phyloP scores from a whole-genome alignment of 768 basidiomycete species.

The Serendipita vermifera region DNA sequence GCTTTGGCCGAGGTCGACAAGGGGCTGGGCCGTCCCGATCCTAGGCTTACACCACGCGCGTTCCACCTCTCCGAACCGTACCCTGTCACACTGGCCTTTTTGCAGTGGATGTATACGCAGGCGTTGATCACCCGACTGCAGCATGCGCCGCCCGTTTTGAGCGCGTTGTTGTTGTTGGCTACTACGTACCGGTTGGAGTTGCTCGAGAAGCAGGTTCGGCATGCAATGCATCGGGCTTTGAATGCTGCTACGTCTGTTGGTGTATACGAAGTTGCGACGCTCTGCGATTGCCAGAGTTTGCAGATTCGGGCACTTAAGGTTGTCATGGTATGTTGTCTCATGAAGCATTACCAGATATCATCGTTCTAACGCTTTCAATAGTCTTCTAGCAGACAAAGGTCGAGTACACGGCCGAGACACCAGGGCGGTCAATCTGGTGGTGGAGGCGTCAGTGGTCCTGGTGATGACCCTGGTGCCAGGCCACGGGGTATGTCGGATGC shows the following conservation, averaged over 20 bases:
- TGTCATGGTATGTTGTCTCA: constrained; percentile 49
- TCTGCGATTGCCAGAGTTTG: constrained; percentile 76
- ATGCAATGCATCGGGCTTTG: constrained; percentile 84
- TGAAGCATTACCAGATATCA: constrained; percentile 14
- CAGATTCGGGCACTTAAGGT: constrained; percentile 81
- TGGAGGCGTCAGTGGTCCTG: constrained; percentile 10
- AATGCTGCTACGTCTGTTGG: constrained; percentile 77
- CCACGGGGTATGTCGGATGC: constrained; percentile 21
- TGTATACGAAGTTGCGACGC: constrained; percentile 88
- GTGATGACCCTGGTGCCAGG: constrained; percentile 17
- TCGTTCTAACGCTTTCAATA: constrained; percentile 22
- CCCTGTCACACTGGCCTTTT: constrained; percentile 71
- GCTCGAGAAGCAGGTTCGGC: constrained; percentile 69
- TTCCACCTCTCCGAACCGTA: constrained; percentile 81
- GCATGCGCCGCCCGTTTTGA: constrained; percentile 78
- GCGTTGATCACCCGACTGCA: constrained; percentile 82
- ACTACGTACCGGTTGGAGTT: constrained; percentile 71
- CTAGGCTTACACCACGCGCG: constrained; percentile 63
- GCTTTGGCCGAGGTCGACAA: constrained; percentile 7
- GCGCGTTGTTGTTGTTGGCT: constrained; percentile 71
- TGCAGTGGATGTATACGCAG: constrained; percentile 90
- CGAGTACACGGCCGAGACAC: constrained; percentile 35
- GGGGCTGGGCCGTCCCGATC: constrained; percentile 44
- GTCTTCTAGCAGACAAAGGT: constrained; percentile 65
- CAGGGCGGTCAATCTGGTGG: constrained; percentile 14